A percentile compares a stretch with the other conserved stretches of the same genome.
These are phyloP conservation scores for Zasmidium angulare DNA, from an alignment of 2,329 filamentous ascomycete genomes.

Conservation along the genomic window DNA sequence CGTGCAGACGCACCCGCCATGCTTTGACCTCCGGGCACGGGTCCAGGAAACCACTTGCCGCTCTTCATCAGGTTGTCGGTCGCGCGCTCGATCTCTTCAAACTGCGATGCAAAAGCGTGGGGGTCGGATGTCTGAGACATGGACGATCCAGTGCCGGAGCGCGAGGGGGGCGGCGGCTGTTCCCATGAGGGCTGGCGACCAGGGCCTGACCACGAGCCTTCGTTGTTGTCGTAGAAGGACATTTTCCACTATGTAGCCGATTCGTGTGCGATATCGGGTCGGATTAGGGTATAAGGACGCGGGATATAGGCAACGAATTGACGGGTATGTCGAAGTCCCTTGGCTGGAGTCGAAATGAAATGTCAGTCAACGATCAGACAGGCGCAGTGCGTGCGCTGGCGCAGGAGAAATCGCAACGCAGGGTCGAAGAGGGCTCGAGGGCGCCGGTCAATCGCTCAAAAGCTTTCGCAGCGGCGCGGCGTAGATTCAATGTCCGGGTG, in stretches of 20 bases:
- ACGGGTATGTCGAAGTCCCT: constrained; percentile 7
- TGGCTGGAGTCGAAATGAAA: constrained; percentile 1
- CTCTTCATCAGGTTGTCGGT: constrained; percentile 96
- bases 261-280: neutral
- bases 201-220: constrained; percentile 58
- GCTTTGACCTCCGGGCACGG: constrained; percentile 35
- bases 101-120: constrained; percentile 78
- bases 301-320: constrained; percentile 13
- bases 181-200: constrained; percentile 70
- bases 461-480: neutral
- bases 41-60: constrained; percentile 74
- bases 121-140: constrained; percentile 63
- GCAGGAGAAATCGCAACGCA: neutral
- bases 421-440: neutral
- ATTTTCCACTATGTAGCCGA: constrained; percentile 41
- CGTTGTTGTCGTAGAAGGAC: constrained; percentile 69
- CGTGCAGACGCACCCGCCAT: constrained; percentile 49
- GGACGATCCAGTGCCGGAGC: constrained; percentile 74
- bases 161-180: constrained; percentile 61
- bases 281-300: constrained; percentile 23
- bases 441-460: neutral
- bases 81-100: constrained; percentile 95
- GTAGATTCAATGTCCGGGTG: neutral
- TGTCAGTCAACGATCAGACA: neutral
- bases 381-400: neutral